Conservation (phyloP, 768 basidiomycete species). For the Suillus variegatus region DNA sequence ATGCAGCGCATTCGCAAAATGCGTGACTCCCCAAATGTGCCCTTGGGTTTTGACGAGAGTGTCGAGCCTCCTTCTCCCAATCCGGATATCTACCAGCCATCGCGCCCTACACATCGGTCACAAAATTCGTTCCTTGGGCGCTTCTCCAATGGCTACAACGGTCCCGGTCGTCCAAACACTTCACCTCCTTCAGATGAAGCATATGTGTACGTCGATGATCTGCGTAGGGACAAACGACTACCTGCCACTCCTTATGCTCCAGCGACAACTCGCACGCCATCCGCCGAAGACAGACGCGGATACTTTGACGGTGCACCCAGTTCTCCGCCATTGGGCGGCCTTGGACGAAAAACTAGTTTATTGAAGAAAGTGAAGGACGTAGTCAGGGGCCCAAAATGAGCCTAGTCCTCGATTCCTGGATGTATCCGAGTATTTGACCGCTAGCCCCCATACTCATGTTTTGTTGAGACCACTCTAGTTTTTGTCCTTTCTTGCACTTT, state of each 20-base stretch:
- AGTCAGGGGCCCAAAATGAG: constrained; percentile 56
- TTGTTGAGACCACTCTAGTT: constrained; percentile 10
- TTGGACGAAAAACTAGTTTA: constrained; percentile 75
- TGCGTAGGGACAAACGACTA: constrained; percentile 54
- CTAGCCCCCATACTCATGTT: background rate
- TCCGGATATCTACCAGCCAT: constrained; percentile 29
- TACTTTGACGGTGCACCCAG: constrained; percentile 50
- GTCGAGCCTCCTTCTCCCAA: constrained; percentile 49
- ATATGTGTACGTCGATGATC: constrained; percentile 65
- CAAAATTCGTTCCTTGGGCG: constrained; percentile 80
- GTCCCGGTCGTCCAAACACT: constrained; percentile 37
- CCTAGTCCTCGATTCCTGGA: constrained; percentile 8
- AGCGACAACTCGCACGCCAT: constrained; percentile 22
- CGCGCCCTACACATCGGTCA: constrained; percentile 66
- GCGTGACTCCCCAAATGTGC: constrained; percentile 84
- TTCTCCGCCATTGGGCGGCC: constrained; percentile 41
- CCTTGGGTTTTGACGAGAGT: constrained; percentile 50
- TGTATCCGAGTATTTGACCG: constrained; percentile 13
- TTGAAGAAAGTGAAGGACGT: constrained; percentile 79
- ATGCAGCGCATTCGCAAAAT: constrained; percentile 90
- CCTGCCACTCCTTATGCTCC: constrained; percentile 42
- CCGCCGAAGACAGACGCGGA: constrained; percentile 34
- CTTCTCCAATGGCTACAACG: constrained; percentile 42
- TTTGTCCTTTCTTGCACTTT: constrained; percentile 13
- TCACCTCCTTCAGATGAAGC: constrained; percentile 46